Conservation (phyloP, 345 rosid species). For the Pistacia integerrima region DNA sequence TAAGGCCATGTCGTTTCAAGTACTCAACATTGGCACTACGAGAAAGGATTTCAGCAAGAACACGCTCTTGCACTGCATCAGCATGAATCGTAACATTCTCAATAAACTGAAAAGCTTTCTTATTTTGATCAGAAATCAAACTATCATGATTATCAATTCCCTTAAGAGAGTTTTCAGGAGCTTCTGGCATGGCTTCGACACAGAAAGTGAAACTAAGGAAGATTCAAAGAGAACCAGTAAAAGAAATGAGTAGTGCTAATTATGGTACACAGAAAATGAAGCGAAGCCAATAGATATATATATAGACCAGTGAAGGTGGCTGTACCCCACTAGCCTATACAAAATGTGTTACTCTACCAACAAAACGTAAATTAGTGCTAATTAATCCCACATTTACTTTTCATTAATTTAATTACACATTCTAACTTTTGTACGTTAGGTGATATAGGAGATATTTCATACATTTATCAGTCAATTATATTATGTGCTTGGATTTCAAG, state of each 20-base stretch:
- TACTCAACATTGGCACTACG: constrained; percentile 48
- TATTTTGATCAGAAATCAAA: constrained; percentile 32
- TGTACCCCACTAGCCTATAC: constrained; percentile 23
- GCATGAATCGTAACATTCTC: constrained; percentile 44
- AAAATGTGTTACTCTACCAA: constrained; percentile 11
- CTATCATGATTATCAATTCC: background rate
- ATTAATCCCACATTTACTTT: background rate
- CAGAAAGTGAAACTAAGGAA: background rate
- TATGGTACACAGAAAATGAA: constrained; percentile 15
- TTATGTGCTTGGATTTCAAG: constrained; percentile 20
- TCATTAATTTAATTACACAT: background rate
- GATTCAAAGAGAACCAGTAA: background rate
- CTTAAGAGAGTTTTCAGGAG: constrained; percentile 28
- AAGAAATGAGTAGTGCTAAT: background rate
- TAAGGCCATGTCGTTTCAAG: constrained; percentile 42
- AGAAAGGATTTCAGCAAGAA: constrained; percentile 48
- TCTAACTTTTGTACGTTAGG: constrained; percentile 16
- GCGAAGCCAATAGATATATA: constrained; percentile 15
- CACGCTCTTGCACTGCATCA: constrained; percentile 40
- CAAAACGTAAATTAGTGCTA: background rate
- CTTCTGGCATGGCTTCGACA: constrained; percentile 45
- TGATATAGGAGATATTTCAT: background rate
- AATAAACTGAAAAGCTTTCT: constrained; percentile 38
- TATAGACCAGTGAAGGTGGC: constrained; percentile 16
- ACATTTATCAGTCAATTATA: constrained; percentile 11